phyloP scores from a whole-genome alignment of 345 rosid genomes.

The Dimocarpus longan region DNA sequence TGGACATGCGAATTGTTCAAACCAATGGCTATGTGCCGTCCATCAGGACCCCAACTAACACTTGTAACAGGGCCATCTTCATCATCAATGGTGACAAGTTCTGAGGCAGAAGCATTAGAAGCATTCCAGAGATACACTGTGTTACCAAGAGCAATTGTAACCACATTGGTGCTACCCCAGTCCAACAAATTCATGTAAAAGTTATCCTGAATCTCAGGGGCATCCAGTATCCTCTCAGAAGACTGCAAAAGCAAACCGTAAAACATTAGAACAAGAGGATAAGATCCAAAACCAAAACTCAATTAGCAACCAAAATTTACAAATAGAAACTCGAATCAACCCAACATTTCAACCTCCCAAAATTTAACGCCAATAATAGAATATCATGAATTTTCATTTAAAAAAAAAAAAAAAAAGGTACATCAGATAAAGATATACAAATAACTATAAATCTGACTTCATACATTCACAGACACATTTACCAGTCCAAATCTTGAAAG shows the following conservation, averaged over 20 bases:
- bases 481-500: not conserved
- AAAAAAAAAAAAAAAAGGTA: too few relatives aligned
- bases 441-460: not conserved
- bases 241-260: slow-evolving; percentile 23
- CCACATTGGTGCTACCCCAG: slow-evolving; percentile 48
- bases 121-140: slow-evolving; percentile 50
- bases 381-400: too few relatives aligned
- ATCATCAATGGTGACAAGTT: slow-evolving; percentile 44
- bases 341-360: too few relatives aligned
- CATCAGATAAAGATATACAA: too few relatives aligned
- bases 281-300: too few relatives aligned
- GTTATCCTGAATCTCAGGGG: slow-evolving; percentile 42
- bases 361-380: too few relatives aligned
- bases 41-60: slow-evolving; percentile 53
- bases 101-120: slow-evolving; percentile 38
- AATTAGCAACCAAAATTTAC: not conserved
- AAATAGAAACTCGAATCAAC: not conserved
- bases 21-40: slow-evolving; percentile 46
- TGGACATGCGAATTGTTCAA: slow-evolving; percentile 49
- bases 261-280: not conserved
- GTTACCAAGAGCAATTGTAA: slow-evolving; percentile 39
- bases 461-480: not conserved
- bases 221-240: slow-evolving; percentile 50
- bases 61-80: slow-evolving; percentile 51
- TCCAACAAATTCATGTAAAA: slow-evolving; percentile 47